phyloP scores from a whole-genome alignment of 73 alveolate genomes.

The Strombidium stylifer region DNA sequence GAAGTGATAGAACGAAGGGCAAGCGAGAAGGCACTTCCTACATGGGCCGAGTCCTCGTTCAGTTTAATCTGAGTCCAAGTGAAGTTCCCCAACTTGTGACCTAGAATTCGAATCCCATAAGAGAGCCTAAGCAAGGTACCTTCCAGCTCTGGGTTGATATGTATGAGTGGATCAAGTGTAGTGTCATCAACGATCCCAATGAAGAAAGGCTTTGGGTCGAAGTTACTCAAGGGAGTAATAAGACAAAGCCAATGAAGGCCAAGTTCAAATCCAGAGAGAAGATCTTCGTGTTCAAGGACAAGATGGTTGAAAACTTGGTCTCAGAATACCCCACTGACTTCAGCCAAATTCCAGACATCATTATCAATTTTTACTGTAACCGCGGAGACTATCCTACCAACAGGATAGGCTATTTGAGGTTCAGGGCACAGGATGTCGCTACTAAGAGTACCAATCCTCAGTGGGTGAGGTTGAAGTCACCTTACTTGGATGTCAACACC shows the following conservation, averaged over 20 bases:
- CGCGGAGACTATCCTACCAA: too few species aligned
- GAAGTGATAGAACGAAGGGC: conserved; percentile 23
- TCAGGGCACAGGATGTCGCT: conserved; percentile 40
- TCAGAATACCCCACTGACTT: conserved; percentile 76
- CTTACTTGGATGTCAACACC: conserved; percentile 27
- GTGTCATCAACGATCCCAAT: conserved; percentile 59
- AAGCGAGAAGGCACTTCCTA: conserved; percentile 80
- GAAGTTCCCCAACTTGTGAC: conserved; percentile 76
- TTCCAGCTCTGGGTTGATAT: conserved; percentile 68
- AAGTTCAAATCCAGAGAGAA: conserved; percentile 46
- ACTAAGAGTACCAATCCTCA: conserved; percentile 41
- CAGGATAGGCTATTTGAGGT: conserved; percentile 67
- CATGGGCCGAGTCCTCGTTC: conserved; percentile 83
- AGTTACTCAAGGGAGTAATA: too few species aligned
- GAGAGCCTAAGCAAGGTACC: conserved; percentile 73
- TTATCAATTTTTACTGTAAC: conserved; percentile 67
- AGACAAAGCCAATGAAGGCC: too few species aligned
- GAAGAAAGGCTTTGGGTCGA: too few species aligned
- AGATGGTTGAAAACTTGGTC: conserved; percentile 20
- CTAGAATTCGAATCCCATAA: conserved; percentile 58
- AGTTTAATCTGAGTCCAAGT: conserved; percentile 70
- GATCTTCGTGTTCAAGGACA: conserved; percentile 20
- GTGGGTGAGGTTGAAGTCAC: conserved; percentile 49
- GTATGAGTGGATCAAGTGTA: conserved; percentile 72
- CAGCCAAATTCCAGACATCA: conserved; percentile 80